Conservation (phyloP, 805 yeast genomes). For the Ogataea pini region DNA sequence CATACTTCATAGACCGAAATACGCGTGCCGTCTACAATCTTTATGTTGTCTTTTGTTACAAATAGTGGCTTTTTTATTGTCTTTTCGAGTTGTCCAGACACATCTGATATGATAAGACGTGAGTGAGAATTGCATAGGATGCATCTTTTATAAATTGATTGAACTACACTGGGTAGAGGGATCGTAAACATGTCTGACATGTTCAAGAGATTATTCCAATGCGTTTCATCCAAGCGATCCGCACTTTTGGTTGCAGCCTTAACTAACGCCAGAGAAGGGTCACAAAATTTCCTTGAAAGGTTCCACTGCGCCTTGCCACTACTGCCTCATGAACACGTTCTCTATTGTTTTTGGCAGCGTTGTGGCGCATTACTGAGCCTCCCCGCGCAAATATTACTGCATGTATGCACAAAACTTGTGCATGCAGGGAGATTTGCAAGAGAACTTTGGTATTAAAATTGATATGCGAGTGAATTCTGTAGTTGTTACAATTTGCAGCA, state of each 20-base stretch:
- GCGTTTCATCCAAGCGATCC: too few relatives aligned
- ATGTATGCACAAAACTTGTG: not conserved
- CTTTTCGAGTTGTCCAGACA: not conserved
- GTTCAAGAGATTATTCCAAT: too few relatives aligned
- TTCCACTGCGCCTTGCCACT: not conserved
- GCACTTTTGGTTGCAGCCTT: too few relatives aligned
- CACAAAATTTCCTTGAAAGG: not conserved
- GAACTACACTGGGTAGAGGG: too few relatives aligned
- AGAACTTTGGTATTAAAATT: conserved; percentile 6
- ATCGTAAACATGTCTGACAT: too few relatives aligned
- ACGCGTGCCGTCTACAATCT: not conserved
- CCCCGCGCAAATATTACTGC: not conserved
- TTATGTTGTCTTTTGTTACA: not conserved
- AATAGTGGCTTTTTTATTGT: not conserved
- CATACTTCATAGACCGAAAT: not conserved
- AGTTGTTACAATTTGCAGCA: conserved; percentile 1
- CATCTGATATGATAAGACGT: not conserved
- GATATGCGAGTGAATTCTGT: conserved; percentile 14
- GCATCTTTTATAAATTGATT: not conserved
- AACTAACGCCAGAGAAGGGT: not conserved
- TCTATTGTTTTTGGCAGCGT: not conserved
- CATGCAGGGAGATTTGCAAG: conserved; percentile 11
- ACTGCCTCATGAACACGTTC: not conserved
- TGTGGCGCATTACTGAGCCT: conserved; percentile 9
- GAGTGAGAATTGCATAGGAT: not conserved